phyloP scores from a whole-genome alignment of 2,329 filamentous ascomycete species.

The Periglandula ipomoeae region DNA sequence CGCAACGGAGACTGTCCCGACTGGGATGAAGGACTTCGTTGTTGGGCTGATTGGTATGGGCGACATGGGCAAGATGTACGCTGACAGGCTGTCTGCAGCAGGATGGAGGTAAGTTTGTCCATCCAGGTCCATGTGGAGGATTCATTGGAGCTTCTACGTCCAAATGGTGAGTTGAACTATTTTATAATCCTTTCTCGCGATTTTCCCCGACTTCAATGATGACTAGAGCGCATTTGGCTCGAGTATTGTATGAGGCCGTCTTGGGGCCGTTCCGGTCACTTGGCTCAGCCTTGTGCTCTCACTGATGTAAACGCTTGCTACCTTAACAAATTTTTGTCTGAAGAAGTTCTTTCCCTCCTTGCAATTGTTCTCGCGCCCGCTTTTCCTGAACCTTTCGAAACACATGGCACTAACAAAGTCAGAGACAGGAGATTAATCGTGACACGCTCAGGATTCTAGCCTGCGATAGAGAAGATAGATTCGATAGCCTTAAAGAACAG shows the following conservation, averaged over 20 bases:
- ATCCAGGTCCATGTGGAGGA: background rate
- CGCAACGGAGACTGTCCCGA: constrained; percentile 20
- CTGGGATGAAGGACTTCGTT: constrained; percentile 57
- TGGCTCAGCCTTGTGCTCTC: constrained; percentile 56
- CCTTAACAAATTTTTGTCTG: constrained; percentile 82
- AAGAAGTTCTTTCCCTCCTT: constrained; percentile 31
- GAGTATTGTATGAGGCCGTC: constrained; percentile 69
- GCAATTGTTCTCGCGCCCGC: no score
- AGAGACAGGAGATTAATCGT: constrained; percentile 14
- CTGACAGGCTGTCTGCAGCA: constrained; percentile 74
- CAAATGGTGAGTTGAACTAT: no score
- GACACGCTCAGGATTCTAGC: constrained; percentile 66
- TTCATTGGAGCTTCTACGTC: no score
- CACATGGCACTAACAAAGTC: background rate
- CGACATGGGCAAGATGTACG: constrained; percentile 99
- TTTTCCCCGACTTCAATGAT: constrained; percentile 55
- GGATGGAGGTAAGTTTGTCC: constrained; percentile 73
- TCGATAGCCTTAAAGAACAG: constrained; percentile 68
- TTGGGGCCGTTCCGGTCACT: constrained; percentile 69
- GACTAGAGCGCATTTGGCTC: constrained; percentile 99
- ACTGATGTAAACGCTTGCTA: constrained; percentile 99
- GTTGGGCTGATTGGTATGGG: constrained; percentile 98
- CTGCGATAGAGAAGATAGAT: constrained; percentile 87
- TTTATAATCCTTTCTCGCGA: background rate
- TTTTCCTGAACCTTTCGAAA: background rate